phyloP scores from a whole-genome alignment of 768 basidiomycete species.

The Pleurotus pulmonarius region DNA sequence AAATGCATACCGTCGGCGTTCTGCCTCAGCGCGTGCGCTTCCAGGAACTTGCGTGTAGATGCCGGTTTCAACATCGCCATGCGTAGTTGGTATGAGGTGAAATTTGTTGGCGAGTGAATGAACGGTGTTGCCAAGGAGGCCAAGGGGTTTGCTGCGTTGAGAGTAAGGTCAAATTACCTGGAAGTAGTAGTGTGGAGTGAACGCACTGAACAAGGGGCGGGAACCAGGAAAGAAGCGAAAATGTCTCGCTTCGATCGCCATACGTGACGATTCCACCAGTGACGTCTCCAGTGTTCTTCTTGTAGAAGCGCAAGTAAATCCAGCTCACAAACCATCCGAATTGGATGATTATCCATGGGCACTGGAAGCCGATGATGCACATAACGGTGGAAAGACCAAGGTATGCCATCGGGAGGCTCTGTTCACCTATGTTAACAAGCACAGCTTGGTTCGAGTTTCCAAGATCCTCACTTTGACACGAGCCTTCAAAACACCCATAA shows the following conservation, averaged over 20 bases:
- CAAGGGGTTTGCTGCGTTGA: conserved; percentile 61
- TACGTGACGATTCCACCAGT: conserved; percentile 65
- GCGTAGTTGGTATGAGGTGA: conserved; percentile 67
- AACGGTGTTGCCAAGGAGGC: conserved; percentile 61
- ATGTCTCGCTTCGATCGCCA: conserved; percentile 95
- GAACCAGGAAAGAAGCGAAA: conserved; percentile 94
- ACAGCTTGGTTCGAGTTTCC: background rate
- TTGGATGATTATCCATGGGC: conserved; percentile 90
- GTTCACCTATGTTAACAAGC: conserved; percentile 11
- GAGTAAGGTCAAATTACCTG: conserved; percentile 3
- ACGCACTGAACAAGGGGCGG: conserved; percentile 92
- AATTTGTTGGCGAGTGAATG: conserved; percentile 65
- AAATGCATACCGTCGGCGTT: conserved; percentile 75
- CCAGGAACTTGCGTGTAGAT: conserved; percentile 76
- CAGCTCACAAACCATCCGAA: conserved; percentile 99
- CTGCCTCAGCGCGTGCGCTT: conserved; percentile 92
- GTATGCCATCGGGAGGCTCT: conserved; percentile 95
- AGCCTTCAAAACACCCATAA: conserved; percentile 78
- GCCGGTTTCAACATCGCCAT: conserved; percentile 67
- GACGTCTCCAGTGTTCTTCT: conserved; percentile 70
- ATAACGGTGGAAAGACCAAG: conserved; percentile 85
- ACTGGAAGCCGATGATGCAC: conserved; percentile 80
- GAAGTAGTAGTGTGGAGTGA: background rate
- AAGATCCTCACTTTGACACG: conserved; percentile 75
- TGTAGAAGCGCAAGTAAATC: conserved; percentile 96